Base-by-base conservation (phyloP, 495 filamentous ascomycete species). In the Annulohypoxylon moriforme region DNA sequence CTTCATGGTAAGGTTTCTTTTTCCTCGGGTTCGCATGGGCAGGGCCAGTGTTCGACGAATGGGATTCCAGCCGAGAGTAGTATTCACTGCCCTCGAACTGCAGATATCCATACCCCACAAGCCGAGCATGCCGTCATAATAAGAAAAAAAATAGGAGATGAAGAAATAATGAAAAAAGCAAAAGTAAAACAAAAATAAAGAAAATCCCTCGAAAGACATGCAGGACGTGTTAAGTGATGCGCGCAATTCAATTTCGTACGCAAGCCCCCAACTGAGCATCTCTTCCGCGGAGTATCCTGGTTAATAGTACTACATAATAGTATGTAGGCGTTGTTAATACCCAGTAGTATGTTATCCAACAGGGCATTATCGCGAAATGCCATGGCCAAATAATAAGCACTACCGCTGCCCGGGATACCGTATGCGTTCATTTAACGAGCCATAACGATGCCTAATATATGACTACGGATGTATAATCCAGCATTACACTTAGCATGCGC, bases 61-160 rank as follows among this genome's bases (percentile, higher is more conserved):
- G 60, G 70, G 70, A 72, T 68, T 60, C 64, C 34, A 64, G 64
- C 64, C 70, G 60, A 64, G 46, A 33, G 40, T 40, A 34, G 36
- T 60, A 44, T 47, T 47, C 31, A 49, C 49, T 55, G 56, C 34
- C 25, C 60, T 16, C 18, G 38, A 57, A 34, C 55, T 58, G 24
- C 33, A 60, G 29, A 29, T 22, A 31, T 50, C 44, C 16, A 40
- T 40, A 40, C 66, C 50, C 59, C 70, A 72, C 64, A 68, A 49
- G 34, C 70, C 60, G 60, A 61, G 24, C 56, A 22, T 50, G 58
- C 50, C 63, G 63, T 62, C 38, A 46, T 57, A 66, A 47, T 18
- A 56, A 34, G 31, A 59, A 36, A 62, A 61, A 16, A 24, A 20
- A 46, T 34, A 58, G 14, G 33, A 47, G 53, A 64, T 11, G n/a